These are phyloP conservation scores for Ceriops tagal DNA, from an alignment of 345 rosid species.

Conservation along the genomic window DNA sequence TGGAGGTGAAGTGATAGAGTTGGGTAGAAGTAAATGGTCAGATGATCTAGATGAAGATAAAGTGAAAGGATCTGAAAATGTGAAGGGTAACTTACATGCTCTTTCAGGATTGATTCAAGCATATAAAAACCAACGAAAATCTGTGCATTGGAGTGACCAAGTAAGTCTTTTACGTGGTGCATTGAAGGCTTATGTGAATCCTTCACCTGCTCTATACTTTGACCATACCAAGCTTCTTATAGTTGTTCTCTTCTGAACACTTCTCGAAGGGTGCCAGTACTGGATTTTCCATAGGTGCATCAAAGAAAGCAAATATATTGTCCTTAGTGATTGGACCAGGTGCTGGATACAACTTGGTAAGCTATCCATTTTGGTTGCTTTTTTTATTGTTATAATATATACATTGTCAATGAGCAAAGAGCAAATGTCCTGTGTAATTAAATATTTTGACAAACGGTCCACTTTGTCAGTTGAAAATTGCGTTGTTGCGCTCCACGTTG, in stretches of 20 bases:
- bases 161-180: constrained; percentile 25
- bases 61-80: constrained; percentile 29
- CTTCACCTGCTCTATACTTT: background rate
- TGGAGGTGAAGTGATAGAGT: constrained; percentile 48
- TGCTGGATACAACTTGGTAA: constrained; percentile 84
- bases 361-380: constrained; percentile 16
- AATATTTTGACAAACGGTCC: background rate
- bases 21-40: constrained; percentile 90
- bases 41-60: constrained; percentile 61
- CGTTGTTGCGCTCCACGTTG: too few species aligned
- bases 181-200: background rate
- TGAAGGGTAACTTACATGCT: constrained; percentile 42
- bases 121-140: constrained; percentile 50
- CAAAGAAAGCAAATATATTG: constrained; percentile 49
- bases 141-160: constrained; percentile 90
- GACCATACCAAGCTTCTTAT: background rate
- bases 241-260: background rate
- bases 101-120: constrained; percentile 49
- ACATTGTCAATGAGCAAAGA: too few species aligned
- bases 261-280: constrained; percentile 51
- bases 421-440: background rate
- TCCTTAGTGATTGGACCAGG: constrained; percentile 88
- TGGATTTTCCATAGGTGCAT: constrained; percentile 74
- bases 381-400: too few species aligned
- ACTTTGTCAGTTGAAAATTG: too few species aligned